Evolutionary conservation across 495 filamentous ascomycete species (phyloP).

Genomic region (Jackrogersella multiformis): DNA sequence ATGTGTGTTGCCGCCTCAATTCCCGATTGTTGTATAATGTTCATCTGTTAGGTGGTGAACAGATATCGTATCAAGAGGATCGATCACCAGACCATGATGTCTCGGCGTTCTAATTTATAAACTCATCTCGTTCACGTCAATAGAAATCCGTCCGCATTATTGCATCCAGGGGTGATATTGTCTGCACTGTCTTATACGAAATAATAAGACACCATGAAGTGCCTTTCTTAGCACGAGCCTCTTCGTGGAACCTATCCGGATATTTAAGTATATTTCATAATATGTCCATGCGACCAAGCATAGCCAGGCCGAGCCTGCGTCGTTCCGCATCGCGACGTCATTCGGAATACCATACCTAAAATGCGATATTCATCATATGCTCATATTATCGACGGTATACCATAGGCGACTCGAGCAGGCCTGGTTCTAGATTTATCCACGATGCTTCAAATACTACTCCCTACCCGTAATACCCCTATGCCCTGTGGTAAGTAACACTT

Average conservation of each 20-base stretch:
- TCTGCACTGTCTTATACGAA: no score
- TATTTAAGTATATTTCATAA: background rate
- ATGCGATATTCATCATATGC: background rate
- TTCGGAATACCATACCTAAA: no score
- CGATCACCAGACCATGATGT: background rate
- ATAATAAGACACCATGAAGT: no score
- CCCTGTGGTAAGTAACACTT: constrained; percentile 27
- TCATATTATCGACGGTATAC: background rate
- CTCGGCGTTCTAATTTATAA: background rate
- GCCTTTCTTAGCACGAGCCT: background rate
- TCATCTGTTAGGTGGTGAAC: background rate
- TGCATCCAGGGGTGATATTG: no score
- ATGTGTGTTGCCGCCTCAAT: constrained; percentile 19
- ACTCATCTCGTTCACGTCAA: no score
- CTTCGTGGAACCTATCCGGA: background rate
- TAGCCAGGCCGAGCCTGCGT: background rate
- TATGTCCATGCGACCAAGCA: background rate
- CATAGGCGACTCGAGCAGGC: background rate
- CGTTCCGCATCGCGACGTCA: background rate
- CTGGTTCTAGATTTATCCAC: background rate
- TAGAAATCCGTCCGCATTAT: no score
- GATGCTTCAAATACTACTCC: constrained; percentile 5
- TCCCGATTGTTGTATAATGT: constrained; percentile 12
- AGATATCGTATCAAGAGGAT: no score
- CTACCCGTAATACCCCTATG: background rate